Evolutionary conservation across 1,284 basidiomycete species (phyloP).

Genomic region (Melanopsichium pennsylvanicum): DNA sequence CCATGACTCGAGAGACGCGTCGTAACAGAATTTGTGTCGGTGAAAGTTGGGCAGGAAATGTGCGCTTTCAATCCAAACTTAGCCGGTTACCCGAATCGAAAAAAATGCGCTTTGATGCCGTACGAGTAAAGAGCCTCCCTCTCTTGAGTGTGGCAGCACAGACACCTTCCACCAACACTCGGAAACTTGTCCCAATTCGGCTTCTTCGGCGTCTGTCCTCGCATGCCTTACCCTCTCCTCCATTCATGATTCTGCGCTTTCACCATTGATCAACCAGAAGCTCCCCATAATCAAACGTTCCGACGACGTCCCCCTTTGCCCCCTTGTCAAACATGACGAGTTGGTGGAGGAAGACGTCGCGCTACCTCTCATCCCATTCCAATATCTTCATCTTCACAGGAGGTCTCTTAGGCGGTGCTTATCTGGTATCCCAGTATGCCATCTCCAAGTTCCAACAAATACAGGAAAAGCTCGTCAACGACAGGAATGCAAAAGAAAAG

Average conservation of each 20-base stretch:
- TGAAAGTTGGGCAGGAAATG: neutral
- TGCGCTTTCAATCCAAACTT: conserved; percentile 2
- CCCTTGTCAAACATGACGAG: conserved; percentile 30
- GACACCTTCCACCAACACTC: neutral
- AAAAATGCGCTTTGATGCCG: no score
- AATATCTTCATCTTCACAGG: conserved; percentile 65
- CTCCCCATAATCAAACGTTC: no score
- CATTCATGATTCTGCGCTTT: no score
- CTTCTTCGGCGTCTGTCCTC: neutral
- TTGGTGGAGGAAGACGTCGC: conserved; percentile 41
- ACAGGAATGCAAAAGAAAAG: conserved; percentile 77
- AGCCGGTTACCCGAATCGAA: conserved; percentile 17
- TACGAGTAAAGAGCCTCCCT: no score
- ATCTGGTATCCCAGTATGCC: conserved; percentile 76
- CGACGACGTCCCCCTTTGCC: neutral
- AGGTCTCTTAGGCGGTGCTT: conserved; percentile 73
- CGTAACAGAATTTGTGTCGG: no score
- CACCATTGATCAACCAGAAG: no score
- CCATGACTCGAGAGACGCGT: conserved; percentile 14
- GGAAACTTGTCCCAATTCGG: neutral
- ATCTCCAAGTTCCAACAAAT: conserved; percentile 75
- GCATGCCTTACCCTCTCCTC: neutral
- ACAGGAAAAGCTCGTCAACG: conserved; percentile 74
- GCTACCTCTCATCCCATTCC: conserved; percentile 45
- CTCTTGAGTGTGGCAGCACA: no score